Base-by-base conservation (phyloP, 2,329 filamentous ascomycete species). In the Fusarium musae region DNA sequence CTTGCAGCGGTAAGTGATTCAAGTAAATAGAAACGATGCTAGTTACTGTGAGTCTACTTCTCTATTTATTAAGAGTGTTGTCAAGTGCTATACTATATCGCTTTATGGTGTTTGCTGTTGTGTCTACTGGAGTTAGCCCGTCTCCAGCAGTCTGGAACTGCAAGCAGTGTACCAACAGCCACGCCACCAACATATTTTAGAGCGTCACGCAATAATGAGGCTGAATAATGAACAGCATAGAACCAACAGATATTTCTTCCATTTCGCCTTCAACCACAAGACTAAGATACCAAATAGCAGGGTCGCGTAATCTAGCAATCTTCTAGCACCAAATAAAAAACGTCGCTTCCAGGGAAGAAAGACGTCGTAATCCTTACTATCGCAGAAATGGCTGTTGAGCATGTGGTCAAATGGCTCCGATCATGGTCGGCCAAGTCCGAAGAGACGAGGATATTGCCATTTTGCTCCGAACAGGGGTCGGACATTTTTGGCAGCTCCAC, bases 1-100 rank as follows among this genome's bases (percentile, higher is more conserved):
- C 1, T 50, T 34, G 16, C 4, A 34, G 10, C 7, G 6, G 13
- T 3, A 19, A 23, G 8, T 0, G 11, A 50, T 9, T 13, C 3
- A 23, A 34, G 1, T 5, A 5, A 50, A 13, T 4, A 6, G 2
- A 23, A 17, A 13, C 3, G 16, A 17, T 19, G 0, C 34, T 19
- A 23, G 9, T 5, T 7, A 19, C 3, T 5, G 11, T 50, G 30
- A 50, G 30, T 10, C 4, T 1, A 32, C 30, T 50, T 50, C n/a
- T 50, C 30, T 50, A 50, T 50, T 50, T 34, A 34, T 50, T 19
- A 5, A 19, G 15, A 10, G n/a, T 19, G 8, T 50, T 16, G 1
- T 34, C 0, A 23, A 34, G 30, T 50, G 16, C 7, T 50, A 13
- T 23, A 34, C 21, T 6, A 34, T 50, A 50, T 2, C 13, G 8